phyloP scores from a whole-genome alignment of 352 stramenopile genomes.

The Thraustochytrium striatum region DNA sequence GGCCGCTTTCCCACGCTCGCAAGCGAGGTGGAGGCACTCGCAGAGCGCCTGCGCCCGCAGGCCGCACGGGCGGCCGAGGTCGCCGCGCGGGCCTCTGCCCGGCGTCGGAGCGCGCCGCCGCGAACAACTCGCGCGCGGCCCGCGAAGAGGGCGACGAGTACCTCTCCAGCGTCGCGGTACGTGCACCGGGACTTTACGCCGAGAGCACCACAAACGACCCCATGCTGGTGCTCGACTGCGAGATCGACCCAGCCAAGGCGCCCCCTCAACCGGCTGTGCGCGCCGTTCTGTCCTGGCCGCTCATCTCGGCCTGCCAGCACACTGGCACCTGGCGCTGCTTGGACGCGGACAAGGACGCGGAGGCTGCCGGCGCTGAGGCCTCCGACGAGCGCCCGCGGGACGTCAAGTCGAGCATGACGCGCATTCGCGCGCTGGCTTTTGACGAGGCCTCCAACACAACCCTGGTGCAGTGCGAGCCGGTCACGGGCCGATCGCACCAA shows the following conservation, averaged over 20 bases:
- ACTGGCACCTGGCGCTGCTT: slow-evolving; percentile 15
- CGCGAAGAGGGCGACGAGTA: neutral
- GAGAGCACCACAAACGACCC: neutral
- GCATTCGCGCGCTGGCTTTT: slow-evolving; percentile 62
- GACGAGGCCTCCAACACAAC: slow-evolving; percentile 64
- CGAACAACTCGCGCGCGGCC: too few relatives aligned
- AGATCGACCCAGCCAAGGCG: neutral
- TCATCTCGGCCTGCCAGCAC: neutral
- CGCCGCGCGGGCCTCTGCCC: too few relatives aligned
- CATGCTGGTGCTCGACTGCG: neutral
- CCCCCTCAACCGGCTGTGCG: too few relatives aligned
- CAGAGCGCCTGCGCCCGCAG: neutral
- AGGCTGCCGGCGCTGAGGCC: neutral
- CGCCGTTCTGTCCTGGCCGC: slow-evolving; percentile 14
- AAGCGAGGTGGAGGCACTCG: slow-evolving; percentile 45
- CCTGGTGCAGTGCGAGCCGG: slow-evolving; percentile 82
- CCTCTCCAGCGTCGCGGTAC: neutral
- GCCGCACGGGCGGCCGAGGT: neutral
- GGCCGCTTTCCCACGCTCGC: slow-evolving; percentile 70
- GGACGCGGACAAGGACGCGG: neutral
- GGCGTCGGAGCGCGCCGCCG: neutral
- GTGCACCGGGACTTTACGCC: neutral
- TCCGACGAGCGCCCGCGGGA: slow-evolving; percentile 52
- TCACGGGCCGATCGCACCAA: slow-evolving; percentile 93
- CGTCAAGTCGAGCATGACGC: slow-evolving; percentile 70